Conservation (phyloP, 306 rosid genomes). For the Quercus cerris region DNA sequence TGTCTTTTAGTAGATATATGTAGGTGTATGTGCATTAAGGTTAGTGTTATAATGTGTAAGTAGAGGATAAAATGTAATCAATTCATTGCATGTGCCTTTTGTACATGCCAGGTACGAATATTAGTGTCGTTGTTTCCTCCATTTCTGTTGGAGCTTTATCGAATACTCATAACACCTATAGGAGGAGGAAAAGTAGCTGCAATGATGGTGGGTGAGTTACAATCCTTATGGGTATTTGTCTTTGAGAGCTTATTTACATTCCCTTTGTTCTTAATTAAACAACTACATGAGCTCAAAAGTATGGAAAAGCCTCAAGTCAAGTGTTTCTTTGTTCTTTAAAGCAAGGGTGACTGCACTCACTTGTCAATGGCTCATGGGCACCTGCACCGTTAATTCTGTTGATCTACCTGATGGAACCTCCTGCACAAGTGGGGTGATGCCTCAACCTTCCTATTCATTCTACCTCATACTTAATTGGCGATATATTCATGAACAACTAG, state of each 20-base stretch:
- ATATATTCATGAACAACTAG: not conserved
- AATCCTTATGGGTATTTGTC: not conserved
- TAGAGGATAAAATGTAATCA: not conserved
- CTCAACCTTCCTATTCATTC: slow-evolving; percentile 12
- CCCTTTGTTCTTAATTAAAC: slow-evolving; percentile 5
- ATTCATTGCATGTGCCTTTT: not conserved
- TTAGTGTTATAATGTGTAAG: not conserved
- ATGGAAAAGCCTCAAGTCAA: slow-evolving; percentile 28
- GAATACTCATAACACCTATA: slow-evolving; percentile 61
- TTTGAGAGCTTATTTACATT: slow-evolving; percentile 2
- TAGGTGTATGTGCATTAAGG: too few relatives aligned
- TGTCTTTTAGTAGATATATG: too few relatives aligned
- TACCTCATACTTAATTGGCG: not conserved
- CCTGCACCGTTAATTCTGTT: slow-evolving; percentile 69
- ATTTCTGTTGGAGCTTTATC: slow-evolving; percentile 71
- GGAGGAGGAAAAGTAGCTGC: slow-evolving; percentile 85
- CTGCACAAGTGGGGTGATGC: slow-evolving; percentile 31
- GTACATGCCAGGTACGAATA: slow-evolving; percentile 55
- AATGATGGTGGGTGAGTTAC: slow-evolving; percentile 83
- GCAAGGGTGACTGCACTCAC: slow-evolving; percentile 94
- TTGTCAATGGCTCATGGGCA: slow-evolving; percentile 97
- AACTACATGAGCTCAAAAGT: slow-evolving; percentile 19
- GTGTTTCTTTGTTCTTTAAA: slow-evolving; percentile 32
- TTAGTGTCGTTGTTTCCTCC: slow-evolving; percentile 82
- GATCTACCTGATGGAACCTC: slow-evolving; percentile 65